These are phyloP conservation scores for Myxozyma geophila DNA, from an alignment of 805 yeast genomes.

Conservation along the genomic window DNA sequence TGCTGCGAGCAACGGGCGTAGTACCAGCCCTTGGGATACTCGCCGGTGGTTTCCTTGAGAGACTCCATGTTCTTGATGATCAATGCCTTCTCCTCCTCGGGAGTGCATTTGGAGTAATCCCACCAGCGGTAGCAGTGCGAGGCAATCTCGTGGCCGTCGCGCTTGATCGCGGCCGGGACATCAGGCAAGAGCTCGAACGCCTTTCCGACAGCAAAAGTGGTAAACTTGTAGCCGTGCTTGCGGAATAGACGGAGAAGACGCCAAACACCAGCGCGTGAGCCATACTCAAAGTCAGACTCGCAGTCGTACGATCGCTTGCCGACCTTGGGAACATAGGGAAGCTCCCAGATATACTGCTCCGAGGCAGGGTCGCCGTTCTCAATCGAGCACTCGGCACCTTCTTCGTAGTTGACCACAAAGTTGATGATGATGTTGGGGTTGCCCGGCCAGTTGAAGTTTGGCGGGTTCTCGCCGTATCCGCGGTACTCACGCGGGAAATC, in stretches of 20 bases:
- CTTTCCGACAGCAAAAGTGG: slow-evolving; percentile 49
- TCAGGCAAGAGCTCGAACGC: slow-evolving; percentile 47
- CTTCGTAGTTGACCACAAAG: slow-evolving; percentile 47
- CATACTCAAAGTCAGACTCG: slow-evolving; percentile 47
- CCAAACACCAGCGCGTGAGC: slow-evolving; percentile 47
- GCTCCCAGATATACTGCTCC: slow-evolving; percentile 40
- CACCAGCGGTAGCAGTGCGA: slow-evolving; percentile 50
- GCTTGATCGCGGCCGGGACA: slow-evolving; percentile 46
- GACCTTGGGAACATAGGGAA: slow-evolving; percentile 35
- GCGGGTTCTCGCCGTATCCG: slow-evolving; percentile 45
- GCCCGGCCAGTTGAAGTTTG: slow-evolving; percentile 47
- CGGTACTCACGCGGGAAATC: slow-evolving; percentile 41
- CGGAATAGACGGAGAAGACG: slow-evolving; percentile 46
- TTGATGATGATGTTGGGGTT: slow-evolving; percentile 44
- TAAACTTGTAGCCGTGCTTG: slow-evolving; percentile 45
- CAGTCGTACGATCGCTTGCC: slow-evolving; percentile 42
- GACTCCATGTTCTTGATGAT: slow-evolving; percentile 44
- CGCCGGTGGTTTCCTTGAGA: slow-evolving; percentile 45
- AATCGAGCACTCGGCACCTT: slow-evolving; percentile 45
- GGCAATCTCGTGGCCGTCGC: slow-evolving; percentile 50
- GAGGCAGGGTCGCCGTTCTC: slow-evolving; percentile 44
- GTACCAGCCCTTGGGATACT: slow-evolving; percentile 48
- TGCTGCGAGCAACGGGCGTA: slow-evolving; percentile 46
- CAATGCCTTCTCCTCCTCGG: slow-evolving; percentile 46
- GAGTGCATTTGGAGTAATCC: slow-evolving; percentile 42